These are phyloP conservation scores for Trichoderma virens DNA, from an alignment of 495 filamentous ascomycete species.

Conservation along the genomic window DNA sequence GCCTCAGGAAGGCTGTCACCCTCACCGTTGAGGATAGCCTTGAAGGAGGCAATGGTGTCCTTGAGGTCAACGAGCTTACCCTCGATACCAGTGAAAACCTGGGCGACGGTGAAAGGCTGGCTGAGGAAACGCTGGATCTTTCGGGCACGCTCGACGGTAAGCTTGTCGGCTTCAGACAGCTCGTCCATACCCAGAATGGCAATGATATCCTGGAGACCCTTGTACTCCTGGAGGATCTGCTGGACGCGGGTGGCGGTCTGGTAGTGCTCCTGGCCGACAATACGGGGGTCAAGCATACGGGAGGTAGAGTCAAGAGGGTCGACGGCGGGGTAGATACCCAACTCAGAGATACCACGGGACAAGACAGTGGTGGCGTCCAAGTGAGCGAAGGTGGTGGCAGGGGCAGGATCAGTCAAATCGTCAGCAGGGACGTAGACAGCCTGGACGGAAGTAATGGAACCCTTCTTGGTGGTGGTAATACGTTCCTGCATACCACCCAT, in stretches of 20 bases:
- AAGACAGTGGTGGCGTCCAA: slow-evolving; percentile 99
- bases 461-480: slow-evolving; percentile 99
- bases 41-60: slow-evolving; percentile 95
- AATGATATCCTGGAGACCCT: slow-evolving; percentile 99
- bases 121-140: slow-evolving; percentile 99
- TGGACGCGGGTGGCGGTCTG: slow-evolving; percentile 87
- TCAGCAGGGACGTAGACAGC: slow-evolving; percentile 99
- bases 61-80: slow-evolving; percentile 94
- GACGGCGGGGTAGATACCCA: slow-evolving; percentile 99
- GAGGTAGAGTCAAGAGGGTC: slow-evolving; percentile 99
- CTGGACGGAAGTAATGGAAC: slow-evolving; percentile 99
- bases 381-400: slow-evolving; percentile 99
- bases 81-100: slow-evolving; percentile 99
- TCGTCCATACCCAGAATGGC: slow-evolving; percentile 99
- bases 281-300: slow-evolving; percentile 97
- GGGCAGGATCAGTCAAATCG: slow-evolving; percentile 99
- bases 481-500: slow-evolving; percentile 99
- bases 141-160: slow-evolving; percentile 99
- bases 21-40: slow-evolving; percentile 93
- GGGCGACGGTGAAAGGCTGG: slow-evolving; percentile 98
- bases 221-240: slow-evolving; percentile 99
- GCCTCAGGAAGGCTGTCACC: slow-evolving; percentile 91
- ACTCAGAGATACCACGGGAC: slow-evolving; percentile 99
- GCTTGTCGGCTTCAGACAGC: slow-evolving; percentile 95
- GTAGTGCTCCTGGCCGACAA: slow-evolving; percentile 98